Evolutionary conservation across 345 rosid genomes (phyloP).

Genomic region (Brassica nigra): DNA sequence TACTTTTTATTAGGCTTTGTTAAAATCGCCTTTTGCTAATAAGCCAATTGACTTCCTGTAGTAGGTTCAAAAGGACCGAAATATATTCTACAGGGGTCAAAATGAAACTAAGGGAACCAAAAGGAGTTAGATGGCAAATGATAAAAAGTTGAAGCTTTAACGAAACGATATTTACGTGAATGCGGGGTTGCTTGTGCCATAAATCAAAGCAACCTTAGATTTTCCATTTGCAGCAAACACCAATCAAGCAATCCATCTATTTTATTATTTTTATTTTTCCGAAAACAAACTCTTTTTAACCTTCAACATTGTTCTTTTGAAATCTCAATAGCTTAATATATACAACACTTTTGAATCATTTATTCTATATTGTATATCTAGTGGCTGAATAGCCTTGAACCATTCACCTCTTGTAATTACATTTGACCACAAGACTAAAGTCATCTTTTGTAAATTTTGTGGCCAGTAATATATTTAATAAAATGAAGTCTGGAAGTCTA

Average conservation of each 20-base stretch:
- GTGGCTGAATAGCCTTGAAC: too few relatives aligned
- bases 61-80: background rate
- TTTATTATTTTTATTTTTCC: background rate
- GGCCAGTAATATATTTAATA: too few relatives aligned
- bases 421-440: too few relatives aligned
- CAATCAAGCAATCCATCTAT: background rate
- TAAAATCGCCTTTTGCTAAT: background rate
- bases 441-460: too few relatives aligned
- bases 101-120: background rate
- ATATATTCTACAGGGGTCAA: background rate
- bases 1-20: background rate
- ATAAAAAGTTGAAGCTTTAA: slow-evolving; percentile 16
- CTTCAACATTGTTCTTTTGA: background rate
- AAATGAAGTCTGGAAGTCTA: too few relatives aligned
- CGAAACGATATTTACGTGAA: slow-evolving; percentile 35
- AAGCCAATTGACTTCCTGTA: background rate
- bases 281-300: background rate
- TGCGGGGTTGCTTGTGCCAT: slow-evolving; percentile 30
- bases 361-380: background rate
- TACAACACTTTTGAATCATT: background rate
- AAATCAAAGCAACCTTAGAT: slow-evolving; percentile 27
- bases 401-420: too few relatives aligned
- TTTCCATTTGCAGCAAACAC: slow-evolving; percentile 29
- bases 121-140: background rate
- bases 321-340: background rate